Evolutionary conservation across 2,329 filamentous ascomycete species (phyloP).

Genomic region (Lachnum nothofagi): DNA sequence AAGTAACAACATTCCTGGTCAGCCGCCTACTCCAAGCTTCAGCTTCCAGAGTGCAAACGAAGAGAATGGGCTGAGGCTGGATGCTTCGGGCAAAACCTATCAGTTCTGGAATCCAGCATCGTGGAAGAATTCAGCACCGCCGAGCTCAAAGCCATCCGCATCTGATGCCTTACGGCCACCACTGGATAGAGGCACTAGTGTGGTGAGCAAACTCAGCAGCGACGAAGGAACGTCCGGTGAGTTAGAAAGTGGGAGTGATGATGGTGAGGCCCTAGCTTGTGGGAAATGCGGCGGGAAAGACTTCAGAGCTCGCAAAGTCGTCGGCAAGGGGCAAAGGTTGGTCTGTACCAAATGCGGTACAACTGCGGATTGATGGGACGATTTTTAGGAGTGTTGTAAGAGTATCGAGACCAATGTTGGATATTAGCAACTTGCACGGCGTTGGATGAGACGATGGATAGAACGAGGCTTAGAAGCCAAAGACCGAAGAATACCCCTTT

Average conservation of each 20-base stretch:
- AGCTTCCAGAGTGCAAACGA: conserved; percentile 43
- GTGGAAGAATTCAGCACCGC: no score
- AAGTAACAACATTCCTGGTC: conserved; percentile 23
- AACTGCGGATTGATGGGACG: conserved; percentile 19
- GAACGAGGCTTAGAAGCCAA: no score
- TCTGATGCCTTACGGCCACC: conserved; percentile 15
- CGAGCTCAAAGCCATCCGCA: no score
- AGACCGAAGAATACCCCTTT: no score
- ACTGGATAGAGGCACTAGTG: conserved; percentile 19
- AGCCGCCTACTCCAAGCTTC: conserved; percentile 53
- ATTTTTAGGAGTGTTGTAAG: conserved; percentile 1
- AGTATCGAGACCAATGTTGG: not conserved
- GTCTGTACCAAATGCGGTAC: conserved; percentile 56
- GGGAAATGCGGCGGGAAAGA: conserved; percentile 54
- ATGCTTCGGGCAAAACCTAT: conserved; percentile 39
- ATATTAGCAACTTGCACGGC: conserved; percentile 3
- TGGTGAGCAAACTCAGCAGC: conserved; percentile 53
- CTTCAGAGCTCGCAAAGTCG: conserved; percentile 56
- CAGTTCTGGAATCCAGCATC: conserved; percentile 55
- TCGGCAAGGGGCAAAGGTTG: conserved; percentile 48
- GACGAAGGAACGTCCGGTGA: conserved; percentile 37
- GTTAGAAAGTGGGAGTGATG: conserved; percentile 40
- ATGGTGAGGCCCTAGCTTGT: conserved; percentile 49
- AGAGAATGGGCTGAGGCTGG: conserved; percentile 37
- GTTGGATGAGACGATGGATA: not conserved